Base-by-base conservation (phyloP, 148 eudicot genomes). In the Amaranthus cruentus region DNA sequence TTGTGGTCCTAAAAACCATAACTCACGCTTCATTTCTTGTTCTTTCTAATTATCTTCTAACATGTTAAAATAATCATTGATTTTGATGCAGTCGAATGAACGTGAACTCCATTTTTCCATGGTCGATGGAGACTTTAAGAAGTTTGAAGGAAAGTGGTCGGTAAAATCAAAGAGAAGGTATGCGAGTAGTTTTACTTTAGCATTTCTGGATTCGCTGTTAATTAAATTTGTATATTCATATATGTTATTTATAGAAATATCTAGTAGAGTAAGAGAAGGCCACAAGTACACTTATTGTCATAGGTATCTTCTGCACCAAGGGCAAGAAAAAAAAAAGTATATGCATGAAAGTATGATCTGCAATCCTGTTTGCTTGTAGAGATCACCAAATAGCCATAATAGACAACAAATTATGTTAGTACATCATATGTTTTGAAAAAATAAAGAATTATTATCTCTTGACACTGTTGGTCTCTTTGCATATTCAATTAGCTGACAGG, bases 61-160 rank as follows among this genome's bases (percentile, higher is more conserved):
- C 44, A 43, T 47, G 55, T 70, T 8, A 63, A 58, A 49, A 13
- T 51, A 43, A 55, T 79, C 7, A 11, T 76, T 43, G 15, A 49
- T 78, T 65, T 12, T 80, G 66, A 78, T 81, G 85, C 83, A 95
- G 98, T 77, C 84, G 56, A 78, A 84, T 78, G 90, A 85, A 47
- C 91, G 93, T 66, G 97, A 95, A 66, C 93, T 95, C 62, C 91
- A 75, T 55, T 95, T 95, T 77, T 90, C 87, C 67, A 91, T 95
- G 98, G 98, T 89, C 76, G 97, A 91, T 83, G 97, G 97, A 55
- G 98, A 95, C 82, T 95, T 95, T 80, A 95, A 95, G 90, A 95
- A 95, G 82, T 95, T 95, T 84, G 98, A 95, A 87, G 98, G 98
- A 62, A 95, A 90, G 77, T 95, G 98, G 98, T 81, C 85, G 6